Evolutionary conservation across 2,329 filamentous ascomycete genomes (phyloP), one percentile per base, ranked within the genome.

Genomic region (Colletotrichum caudatum): DNA sequence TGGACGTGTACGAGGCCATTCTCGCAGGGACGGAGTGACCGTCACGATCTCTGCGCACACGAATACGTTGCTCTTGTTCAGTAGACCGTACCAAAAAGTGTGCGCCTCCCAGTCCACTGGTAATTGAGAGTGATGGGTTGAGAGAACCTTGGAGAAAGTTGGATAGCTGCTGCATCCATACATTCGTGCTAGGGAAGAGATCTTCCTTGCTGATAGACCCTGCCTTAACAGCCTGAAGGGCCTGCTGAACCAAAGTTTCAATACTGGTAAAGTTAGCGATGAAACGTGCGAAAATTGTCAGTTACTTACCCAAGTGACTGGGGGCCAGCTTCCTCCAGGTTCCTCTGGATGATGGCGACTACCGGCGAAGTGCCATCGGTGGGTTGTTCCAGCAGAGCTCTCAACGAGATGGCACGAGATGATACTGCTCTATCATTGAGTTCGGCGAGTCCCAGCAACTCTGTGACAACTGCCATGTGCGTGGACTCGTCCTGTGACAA

Each of bases 1-100:
- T 86, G 7, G 86, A 84, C 0, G 90, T 87, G 78, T 94, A 97
- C 60, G 92, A 85, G 1, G 92, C 90, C 83, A 97, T 93, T 66
- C 95, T 88, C 18, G 93, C 88, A 1, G 94, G 90, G 65, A 93
- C 84, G 2, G 94, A 94, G 41, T 91, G 89, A 0, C 93, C 93
- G 74, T 89, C 88, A 5, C 87, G 83, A 78, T 97, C 94, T 54
- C 91, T 85, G 41, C 82, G 78, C 20, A 87, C 74, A 5, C 79
- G 73, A 41, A 71, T 29, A 20, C 69, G 69, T 76, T 69, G 69
- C 2, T 59, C 23, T n/a, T 74, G 72, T 57, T 71, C 74, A 35
- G 77, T 65, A 0, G 78, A 66, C 5, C 82, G 78, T 0, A 92
- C 84, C 3, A 97, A 81, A 74, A 92, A 90, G 7, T 93, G 88